These are phyloP conservation scores for Penicillium arizonense DNA, from an alignment of 495 filamentous ascomycete genomes.

Conservation along the genomic window DNA sequence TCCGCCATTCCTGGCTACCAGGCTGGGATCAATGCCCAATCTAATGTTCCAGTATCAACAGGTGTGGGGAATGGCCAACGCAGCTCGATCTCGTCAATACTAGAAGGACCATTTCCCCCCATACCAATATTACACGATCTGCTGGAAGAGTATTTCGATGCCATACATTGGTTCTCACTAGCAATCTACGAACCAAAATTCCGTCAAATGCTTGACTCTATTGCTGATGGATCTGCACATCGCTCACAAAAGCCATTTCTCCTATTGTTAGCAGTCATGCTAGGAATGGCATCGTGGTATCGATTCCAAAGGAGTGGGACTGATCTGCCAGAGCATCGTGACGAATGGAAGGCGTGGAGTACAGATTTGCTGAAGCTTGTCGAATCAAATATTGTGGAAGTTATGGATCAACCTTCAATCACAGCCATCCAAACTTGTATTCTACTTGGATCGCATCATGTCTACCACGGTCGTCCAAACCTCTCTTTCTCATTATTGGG, in stretches of 20 bases:
- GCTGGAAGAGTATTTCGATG: conserved; percentile 32
- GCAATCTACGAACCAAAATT: conserved; percentile 32
- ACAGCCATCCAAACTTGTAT: conserved; percentile 29
- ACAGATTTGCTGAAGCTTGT: conserved; percentile 17
- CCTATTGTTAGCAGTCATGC: conserved; percentile 23
- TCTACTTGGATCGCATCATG: conserved; percentile 32
- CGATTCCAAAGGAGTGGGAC: conserved; percentile 15
- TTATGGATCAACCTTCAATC: conserved; percentile 34
- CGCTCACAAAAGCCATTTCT: conserved; percentile 29
- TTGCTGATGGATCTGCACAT: conserved; percentile 25
- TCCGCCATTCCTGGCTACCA: conserved; percentile 32
- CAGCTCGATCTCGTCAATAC: conserved; percentile 18
- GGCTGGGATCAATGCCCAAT: conserved; percentile 6
- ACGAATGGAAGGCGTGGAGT: conserved; percentile 16
- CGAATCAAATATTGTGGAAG: conserved; percentile 25
- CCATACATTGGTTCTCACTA: conserved; percentile 37
- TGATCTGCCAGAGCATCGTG: background rate
- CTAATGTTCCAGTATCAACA: background rate
- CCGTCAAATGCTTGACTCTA: conserved; percentile 19
- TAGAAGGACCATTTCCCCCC: conserved; percentile 20
- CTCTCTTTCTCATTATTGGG: conserved; percentile 35
- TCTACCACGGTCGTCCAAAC: conserved; percentile 36
- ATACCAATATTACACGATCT: conserved; percentile 16
- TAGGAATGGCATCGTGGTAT: conserved; percentile 35
- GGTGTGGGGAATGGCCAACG: conserved; percentile 1